Conservation (phyloP, 139 green algal genomes). For the Chlorella sp. region DNA sequence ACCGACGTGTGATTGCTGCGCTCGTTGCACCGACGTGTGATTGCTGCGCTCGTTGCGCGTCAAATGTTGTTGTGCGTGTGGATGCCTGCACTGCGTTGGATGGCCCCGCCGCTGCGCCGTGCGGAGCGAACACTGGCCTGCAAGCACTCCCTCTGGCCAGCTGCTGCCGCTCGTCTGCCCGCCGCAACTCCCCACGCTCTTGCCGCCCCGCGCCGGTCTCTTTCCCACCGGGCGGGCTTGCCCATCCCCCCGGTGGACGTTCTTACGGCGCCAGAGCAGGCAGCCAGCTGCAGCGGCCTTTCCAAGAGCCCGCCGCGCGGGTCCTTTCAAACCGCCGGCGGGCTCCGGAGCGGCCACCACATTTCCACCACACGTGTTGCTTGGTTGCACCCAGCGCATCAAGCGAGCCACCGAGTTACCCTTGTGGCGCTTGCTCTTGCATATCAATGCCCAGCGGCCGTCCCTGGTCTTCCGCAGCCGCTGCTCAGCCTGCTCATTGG, state of each 20-base stretch:
- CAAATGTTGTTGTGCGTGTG: too few relatives aligned
- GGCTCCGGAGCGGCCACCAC: background rate
- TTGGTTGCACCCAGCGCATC: background rate
- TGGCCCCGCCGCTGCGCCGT: too few relatives aligned
- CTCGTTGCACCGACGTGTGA: too few relatives aligned
- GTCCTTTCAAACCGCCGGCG: background rate
- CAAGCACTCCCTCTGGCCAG: too few relatives aligned
- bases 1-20: too few relatives aligned
- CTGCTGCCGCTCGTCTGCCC: too few relatives aligned
- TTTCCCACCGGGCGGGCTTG: background rate
- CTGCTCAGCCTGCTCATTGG: too few relatives aligned
- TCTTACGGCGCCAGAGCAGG: background rate
- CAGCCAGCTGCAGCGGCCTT: background rate
- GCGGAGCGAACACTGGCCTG: too few relatives aligned
- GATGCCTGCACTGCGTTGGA: too few relatives aligned
- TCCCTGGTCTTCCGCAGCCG: too few relatives aligned
- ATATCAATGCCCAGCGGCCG: too few relatives aligned
- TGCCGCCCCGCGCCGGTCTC: background rate
- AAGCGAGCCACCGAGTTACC: background rate
- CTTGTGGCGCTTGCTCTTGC: background rate
- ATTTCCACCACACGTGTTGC: background rate
- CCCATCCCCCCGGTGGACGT: slow-evolving; percentile 1
- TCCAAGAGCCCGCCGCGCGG: background rate
- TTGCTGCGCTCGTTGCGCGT: too few relatives aligned
- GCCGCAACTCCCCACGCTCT: background rate